Conservation (phyloP, 2,329 filamentous ascomycete species). For the Tolypocladium ophioglossoides region DNA sequence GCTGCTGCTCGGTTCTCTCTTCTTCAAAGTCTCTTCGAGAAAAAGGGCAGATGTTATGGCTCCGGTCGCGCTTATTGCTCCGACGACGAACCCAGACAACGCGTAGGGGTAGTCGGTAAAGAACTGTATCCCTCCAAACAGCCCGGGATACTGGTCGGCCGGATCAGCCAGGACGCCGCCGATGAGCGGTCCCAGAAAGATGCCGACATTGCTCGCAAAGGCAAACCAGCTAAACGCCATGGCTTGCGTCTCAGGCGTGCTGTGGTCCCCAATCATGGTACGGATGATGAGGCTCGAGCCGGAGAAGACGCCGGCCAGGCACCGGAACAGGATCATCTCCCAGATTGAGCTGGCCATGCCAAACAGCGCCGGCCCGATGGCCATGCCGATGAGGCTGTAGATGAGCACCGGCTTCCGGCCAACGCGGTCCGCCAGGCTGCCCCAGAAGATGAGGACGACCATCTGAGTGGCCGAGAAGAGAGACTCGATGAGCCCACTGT, state of each 20-base stretch:
- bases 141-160: conserved; percentile 46
- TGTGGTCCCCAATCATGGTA: conserved; percentile 67
- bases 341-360: conserved; percentile 55
- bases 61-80: conserved; percentile 43
- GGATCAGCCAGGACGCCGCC: conserved; percentile 63
- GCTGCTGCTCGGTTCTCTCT: background rate
- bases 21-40: conserved; percentile 50
- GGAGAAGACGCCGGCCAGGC: conserved; percentile 61
- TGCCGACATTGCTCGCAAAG: conserved; percentile 62
- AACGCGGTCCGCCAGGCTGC: conserved; percentile 47
- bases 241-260: conserved; percentile 59
- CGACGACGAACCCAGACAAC: conserved; percentile 42
- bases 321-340: conserved; percentile 67
- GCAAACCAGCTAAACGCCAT: conserved; percentile 67
- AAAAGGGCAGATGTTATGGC: conserved; percentile 42
- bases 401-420: conserved; percentile 67
- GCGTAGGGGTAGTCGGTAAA: conserved; percentile 42
- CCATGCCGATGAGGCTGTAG: conserved; percentile 53
- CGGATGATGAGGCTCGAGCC: conserved; percentile 65
- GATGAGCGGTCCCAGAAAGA: conserved; percentile 60
- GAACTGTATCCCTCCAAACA: conserved; percentile 37
- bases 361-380: conserved; percentile 52
- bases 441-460: conserved; percentile 68
- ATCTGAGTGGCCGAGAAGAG: conserved; percentile 69
- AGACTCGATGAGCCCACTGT: conserved; percentile 63